Percentiles rank a stretch among this genome's conserved stretches.
Evolutionary conservation across 352 stramenopile species (phyloP).

Genomic region (Phytopythium vexans): DNA sequence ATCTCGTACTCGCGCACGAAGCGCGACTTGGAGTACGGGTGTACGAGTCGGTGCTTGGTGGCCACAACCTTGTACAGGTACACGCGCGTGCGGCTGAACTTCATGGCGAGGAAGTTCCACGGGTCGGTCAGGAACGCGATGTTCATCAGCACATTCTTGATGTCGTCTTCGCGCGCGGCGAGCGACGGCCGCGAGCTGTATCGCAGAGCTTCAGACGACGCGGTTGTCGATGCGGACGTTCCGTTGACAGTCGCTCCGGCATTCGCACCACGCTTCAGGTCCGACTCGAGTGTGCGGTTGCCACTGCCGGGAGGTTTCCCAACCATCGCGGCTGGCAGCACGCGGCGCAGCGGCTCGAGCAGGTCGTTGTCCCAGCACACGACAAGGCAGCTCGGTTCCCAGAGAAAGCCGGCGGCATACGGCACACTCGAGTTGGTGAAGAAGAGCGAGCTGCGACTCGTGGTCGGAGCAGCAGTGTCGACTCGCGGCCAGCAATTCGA

Average conservation of each 20-base stretch:
- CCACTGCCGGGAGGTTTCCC: neutral
- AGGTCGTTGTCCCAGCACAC: conserved; percentile 54
- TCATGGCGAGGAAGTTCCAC: conserved; percentile 49
- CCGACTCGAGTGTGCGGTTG: neutral
- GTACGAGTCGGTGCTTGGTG: conserved; percentile 36
- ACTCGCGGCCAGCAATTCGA: conserved; percentile 5
- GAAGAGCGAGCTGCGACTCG: conserved; percentile 25
- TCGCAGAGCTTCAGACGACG: neutral
- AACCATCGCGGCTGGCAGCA: conserved; percentile 11
- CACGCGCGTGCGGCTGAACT: conserved; percentile 44
- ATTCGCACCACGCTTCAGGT: neutral
- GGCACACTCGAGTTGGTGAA: conserved; percentile 40
- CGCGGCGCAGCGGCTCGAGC: conserved; percentile 22
- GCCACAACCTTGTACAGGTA: conserved; percentile 26
- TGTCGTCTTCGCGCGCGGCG: conserved; percentile 10
- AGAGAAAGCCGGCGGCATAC: conserved; percentile 42
- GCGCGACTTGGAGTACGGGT: conserved; percentile 44
- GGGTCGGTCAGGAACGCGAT: conserved; percentile 51
- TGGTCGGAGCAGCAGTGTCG: conserved; percentile 10
- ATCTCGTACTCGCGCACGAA: conserved; percentile 53
- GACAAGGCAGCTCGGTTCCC: conserved; percentile 50
- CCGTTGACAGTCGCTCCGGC: neutral
- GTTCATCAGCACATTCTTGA: conserved; percentile 54
- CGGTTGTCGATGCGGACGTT: no score
- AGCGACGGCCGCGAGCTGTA: conserved; percentile 6